These are phyloP conservation scores for Monosporascus sp. DNA, from an alignment of 2,329 filamentous ascomycete genomes.

Conservation along the genomic window DNA sequence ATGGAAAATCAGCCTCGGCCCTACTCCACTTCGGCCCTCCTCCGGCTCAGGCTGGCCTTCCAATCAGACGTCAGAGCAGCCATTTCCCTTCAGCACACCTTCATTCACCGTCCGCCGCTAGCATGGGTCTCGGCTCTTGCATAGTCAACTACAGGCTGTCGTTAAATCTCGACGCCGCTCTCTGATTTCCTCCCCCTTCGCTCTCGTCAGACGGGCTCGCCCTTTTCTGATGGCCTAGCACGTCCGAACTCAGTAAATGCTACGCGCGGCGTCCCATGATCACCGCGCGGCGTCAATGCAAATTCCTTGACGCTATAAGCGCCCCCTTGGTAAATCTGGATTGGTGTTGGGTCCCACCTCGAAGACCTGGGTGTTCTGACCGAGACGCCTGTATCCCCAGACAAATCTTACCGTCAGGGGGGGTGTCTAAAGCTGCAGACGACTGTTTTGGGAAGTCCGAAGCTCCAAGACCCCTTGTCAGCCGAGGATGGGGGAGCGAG, in stretches of 20 bases:
- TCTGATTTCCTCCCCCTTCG: conserved; percentile 9
- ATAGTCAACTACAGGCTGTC: conserved; percentile 28
- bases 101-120: conserved; percentile 15
- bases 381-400: not conserved
- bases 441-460: not conserved
- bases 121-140: conserved; percentile 13
- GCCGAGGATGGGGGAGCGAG: not conserved
- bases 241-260: conserved; percentile 19
- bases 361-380: not conserved
- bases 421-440: not conserved
- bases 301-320: not conserved
- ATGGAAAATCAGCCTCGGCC: conserved; percentile 9
- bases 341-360: too few relatives aligned
- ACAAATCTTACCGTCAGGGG: not conserved
- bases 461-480: not conserved
- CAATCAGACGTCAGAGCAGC: conserved; percentile 19
- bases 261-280: conserved; percentile 6
- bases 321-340: not conserved
- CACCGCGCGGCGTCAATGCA: not conserved
- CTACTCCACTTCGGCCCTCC: conserved; percentile 1
- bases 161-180: conserved; percentile 14
- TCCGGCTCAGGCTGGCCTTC: conserved; percentile 7
- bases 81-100: conserved; percentile 16
- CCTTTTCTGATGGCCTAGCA: conserved; percentile 10
- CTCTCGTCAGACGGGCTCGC: not conserved